Evolutionary conservation across 331 rosid genomes (phyloP).

Genomic region (Erythrophleum ivorense): DNA sequence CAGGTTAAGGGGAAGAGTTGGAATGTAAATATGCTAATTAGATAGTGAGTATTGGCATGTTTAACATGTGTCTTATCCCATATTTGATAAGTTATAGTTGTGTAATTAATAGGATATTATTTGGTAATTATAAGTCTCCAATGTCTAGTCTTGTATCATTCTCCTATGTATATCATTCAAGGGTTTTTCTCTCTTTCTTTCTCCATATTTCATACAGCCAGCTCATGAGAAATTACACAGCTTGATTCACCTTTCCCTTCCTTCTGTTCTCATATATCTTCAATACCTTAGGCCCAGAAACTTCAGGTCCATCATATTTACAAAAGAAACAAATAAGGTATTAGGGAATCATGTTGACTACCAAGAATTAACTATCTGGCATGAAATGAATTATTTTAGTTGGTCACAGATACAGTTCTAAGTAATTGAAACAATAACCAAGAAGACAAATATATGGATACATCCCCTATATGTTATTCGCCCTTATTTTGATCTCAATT

Average conservation of each 20-base stretch:
- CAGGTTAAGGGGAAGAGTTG: too few species aligned
- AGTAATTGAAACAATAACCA: constrained; percentile 7
- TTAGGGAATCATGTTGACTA: neutral
- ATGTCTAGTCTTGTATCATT: too few species aligned
- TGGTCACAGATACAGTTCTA: neutral
- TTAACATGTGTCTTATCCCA: too few species aligned
- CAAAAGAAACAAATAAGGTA: constrained; percentile 5
- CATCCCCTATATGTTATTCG: neutral
- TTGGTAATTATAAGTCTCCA: too few species aligned
- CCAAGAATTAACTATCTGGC: neutral
- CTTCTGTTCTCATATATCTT: neutral
- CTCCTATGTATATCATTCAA: too few species aligned
- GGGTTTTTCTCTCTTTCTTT: too few species aligned
- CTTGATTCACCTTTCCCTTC: neutral
- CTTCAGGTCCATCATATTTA: neutral
- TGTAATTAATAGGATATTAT: too few species aligned
- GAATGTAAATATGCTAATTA: too few species aligned
- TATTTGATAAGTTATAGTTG: too few species aligned
- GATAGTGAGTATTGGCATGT: too few species aligned
- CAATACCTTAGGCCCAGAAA: neutral
- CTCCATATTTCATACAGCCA: neutral
- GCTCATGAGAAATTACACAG: neutral
- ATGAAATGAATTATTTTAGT: constrained; percentile 13
- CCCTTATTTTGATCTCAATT: neutral
- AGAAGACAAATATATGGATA: neutral